Evolutionary conservation across 2,329 filamentous ascomycete species (phyloP), one percentile per base, ranked within the genome.

Genomic region (Colletotrichum tabaci): DNA sequence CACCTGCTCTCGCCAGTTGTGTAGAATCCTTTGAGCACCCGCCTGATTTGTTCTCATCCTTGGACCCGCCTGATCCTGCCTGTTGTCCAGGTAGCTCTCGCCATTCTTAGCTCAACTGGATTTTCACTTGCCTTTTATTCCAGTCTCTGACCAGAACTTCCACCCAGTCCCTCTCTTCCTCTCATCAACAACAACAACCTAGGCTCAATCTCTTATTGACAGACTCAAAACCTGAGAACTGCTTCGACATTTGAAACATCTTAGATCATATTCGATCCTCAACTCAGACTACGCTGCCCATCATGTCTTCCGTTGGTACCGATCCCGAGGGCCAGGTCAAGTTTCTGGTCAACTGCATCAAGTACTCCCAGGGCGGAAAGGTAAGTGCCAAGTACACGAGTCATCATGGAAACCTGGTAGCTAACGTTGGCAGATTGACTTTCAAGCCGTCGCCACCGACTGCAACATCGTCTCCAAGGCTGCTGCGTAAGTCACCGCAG

Each of bases 301-400:
- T 70, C 16, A 71, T 74, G 62, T 49, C 71, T 60, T 61, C 65
- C 35, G 61, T 66, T 26, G 63, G 63, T 38, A 75, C 71, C 26
- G 86, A 88, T 38, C 83, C 87, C 23, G 85, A 89, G 38, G 81
- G 81, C 0, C 90, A 92, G 75, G 86, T 93, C 80, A 87, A 86
- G 73, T 93, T 94, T 78, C 84, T 94, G 30, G 86, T 93, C 60
- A 84, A 85, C 64, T 93, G 92, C 80, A 91, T 93, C 79, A 86
- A 87, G 64, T 81, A 90, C 79, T 87, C 89, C 12, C 85, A 82
- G 76, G 85, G 86, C 73, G 91, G 91, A 72, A 90, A 88, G 79
- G 91, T 92, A 80, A 77, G 83, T 76, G 23, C 6, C 35, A 23
- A 6, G 16, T 40, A 44, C 23, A 26, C 60, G 55, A 38, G 52